Base-by-base conservation (phyloP, 2,329 filamentous ascomycete genomes). In the Tolypocladium tundrense region DNA sequence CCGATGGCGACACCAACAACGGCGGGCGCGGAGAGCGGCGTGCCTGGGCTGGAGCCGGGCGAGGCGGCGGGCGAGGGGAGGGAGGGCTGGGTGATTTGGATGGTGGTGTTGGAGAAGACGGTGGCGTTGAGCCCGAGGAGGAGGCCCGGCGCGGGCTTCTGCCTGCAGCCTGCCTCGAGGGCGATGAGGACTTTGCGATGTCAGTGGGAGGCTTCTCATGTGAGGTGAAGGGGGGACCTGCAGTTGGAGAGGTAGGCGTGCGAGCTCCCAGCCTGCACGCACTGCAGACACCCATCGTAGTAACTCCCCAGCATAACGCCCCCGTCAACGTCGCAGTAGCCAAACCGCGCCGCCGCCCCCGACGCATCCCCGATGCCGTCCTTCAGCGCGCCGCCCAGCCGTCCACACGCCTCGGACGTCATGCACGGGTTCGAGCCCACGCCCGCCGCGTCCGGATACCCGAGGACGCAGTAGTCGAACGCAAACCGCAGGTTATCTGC, bases 401-500 rank as follows among this genome's bases (percentile, higher is more conserved):
- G 66, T 0, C 79, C 80, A 59, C 81, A 84, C 2, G 80, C 79
- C 4, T 73, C 75, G 8, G 73, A 74, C 0, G 79, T 82, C 43
- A 75, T 72, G 66, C 81, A 84, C 1, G 80, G 80, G 14, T 71
- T 76, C 1, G 76, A 76, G 8, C 21, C 40, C 10, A 70, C 72
- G 21, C 67, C 71, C 0, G 75, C 75, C 48, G 73, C 77, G 60
- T 83, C 78, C 16, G 77, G 79, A 58, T 74, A 80, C 11, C 75
- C 78, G 63, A 81, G 79, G 53, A 83, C 63, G 64, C 81, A 84
- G 60, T 77, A 77, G 57, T 78, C 73, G 51, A 82, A 72, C 14
- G 76, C 71, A 65, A 80, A 83, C 60, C 80, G 72, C 50, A 82
- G 65, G 61, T 84, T 83, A 61, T 84, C 80, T 51, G 2, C 31